phyloP scores from a whole-genome alignment of 2,329 filamentous ascomycete species.

The Rutstroemia sp. region DNA sequence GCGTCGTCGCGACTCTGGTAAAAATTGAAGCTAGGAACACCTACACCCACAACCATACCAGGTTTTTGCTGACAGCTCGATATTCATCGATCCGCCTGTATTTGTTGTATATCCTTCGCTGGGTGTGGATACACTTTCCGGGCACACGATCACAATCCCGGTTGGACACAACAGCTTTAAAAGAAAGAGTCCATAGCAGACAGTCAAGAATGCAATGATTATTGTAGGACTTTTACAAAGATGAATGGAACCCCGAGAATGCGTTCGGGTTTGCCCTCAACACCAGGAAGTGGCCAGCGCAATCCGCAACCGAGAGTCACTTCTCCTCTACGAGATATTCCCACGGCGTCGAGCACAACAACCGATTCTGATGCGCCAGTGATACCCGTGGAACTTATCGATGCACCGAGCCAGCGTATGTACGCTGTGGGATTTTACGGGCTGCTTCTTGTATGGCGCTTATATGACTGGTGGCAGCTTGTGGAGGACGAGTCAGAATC shows the following conservation, averaged over 20 bases:
- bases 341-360: constrained; percentile 12
- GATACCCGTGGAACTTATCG: constrained; percentile 74
- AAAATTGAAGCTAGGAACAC: too few species aligned
- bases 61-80: too few species aligned
- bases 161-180: background rate
- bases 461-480: constrained; percentile 77
- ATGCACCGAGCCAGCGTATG: constrained; percentile 84
- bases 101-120: too few species aligned
- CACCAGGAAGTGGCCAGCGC: constrained; percentile 48
- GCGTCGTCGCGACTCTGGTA: too few species aligned
- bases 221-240: background rate
- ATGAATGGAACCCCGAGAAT: constrained; percentile 72
- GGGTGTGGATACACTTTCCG: too few species aligned
- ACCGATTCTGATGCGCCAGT: constrained; percentile 44
- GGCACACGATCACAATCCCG: too few species aligned
- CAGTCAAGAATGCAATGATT: constrained; percentile 37
- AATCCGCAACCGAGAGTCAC: constrained; percentile 23
- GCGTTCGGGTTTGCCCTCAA: constrained; percentile 74
- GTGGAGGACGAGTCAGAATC: constrained; percentile 79
- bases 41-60: too few species aligned
- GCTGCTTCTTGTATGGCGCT: constrained; percentile 69
- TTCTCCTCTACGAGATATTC: constrained; percentile 25
- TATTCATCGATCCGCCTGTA: too few species aligned
- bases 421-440: constrained; percentile 79
- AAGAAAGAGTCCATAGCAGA: constrained; percentile 20